Base-by-base conservation (phyloP, 306 rosid species). In the Adenanthera pavonina region DNA sequence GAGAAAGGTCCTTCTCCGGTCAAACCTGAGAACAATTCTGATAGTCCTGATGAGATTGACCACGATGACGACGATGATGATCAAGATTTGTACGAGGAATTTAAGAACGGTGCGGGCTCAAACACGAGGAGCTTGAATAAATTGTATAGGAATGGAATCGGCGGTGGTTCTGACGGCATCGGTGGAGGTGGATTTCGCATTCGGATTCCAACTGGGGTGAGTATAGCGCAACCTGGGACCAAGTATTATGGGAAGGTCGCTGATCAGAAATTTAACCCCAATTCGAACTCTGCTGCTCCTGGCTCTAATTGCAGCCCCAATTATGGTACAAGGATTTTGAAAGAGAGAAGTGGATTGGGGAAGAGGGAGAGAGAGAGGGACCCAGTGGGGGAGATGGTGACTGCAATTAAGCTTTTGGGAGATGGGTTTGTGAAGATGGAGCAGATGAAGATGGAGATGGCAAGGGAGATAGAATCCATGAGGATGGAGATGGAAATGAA, bases 401-500 rank as follows among this genome's bases (percentile, higher is more conserved):
- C 91, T 0, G 99, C 99, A 1, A 96, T 96, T 38, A 93, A 89
- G 84, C 75, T 91, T 0, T 66, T 96, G 59, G 98, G 98, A 47
- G 99, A 96, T 83, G 99, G 99, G 66, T 93, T 96, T 76, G 98
- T 93, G 78, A 92, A 91, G 57, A 91, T 90, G 92, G 99, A 96
- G 77, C 88, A 94, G 84, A 96, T 90, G 97, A 96, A 93, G 89
- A 96, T 96, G 93, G 98, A 96, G 84, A 96, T 93, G 99, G 97
- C 98, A 0, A 91, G 93, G 80, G 97, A 96, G 83, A 91, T 96
- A 3, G 99, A 96, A 49, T 75, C 89, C 0, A 93, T 89, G 92
- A 66, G 99, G 72, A 93, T 93, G 98, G 99, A 96, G 38, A 96
- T 93, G 98, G 99, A 96, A 82, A 92, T 93, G 91, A 96, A 96